Percentiles rank a stretch among this genome's conserved stretches.
Conservation (phyloP, 106 monocot species). For the Dioscorea alata region DNA sequence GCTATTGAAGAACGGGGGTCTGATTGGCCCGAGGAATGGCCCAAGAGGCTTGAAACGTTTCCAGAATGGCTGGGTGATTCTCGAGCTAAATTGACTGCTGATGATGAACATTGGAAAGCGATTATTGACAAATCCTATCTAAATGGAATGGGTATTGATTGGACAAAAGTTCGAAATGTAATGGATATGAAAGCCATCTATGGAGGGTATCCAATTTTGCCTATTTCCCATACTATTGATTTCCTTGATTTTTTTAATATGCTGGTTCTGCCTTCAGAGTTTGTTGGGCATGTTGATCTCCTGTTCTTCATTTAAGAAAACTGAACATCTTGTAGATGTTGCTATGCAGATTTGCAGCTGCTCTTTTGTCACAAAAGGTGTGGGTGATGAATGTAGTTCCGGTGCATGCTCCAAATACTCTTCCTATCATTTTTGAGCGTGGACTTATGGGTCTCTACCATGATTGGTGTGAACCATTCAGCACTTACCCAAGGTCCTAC, state of each 20-base stretch:
- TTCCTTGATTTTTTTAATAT: neutral
- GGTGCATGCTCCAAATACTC: constrained; percentile 76
- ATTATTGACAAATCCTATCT: constrained; percentile 78
- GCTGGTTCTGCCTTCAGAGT: neutral
- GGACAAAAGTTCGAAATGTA: constrained; percentile 72
- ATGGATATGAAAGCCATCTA: constrained; percentile 94
- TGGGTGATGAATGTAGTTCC: constrained; percentile 99
- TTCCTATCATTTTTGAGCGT: constrained; percentile 90
- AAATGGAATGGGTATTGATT: constrained; percentile 81
- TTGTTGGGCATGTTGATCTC: neutral
- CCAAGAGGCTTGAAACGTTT: constrained; percentile 74
- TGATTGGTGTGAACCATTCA: constrained; percentile 98
- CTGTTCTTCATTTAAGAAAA: neutral
- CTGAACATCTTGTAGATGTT: neutral
- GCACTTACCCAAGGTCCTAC: constrained; percentile 86
- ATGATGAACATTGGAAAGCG: constrained; percentile 73
- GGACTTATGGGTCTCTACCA: constrained; percentile 91
- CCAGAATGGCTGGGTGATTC: constrained; percentile 85
- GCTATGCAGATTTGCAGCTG: constrained; percentile 76
- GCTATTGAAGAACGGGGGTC: constrained; percentile 74
- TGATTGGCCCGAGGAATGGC: constrained; percentile 98
- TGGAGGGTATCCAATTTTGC: constrained; percentile 67
- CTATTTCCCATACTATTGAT: neutral
- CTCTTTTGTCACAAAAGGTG: constrained; percentile 60
- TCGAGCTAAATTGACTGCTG: constrained; percentile 47